phyloP scores from a whole-genome alignment of 768 basidiomycete genomes.

The Naganishia vishniacii region DNA sequence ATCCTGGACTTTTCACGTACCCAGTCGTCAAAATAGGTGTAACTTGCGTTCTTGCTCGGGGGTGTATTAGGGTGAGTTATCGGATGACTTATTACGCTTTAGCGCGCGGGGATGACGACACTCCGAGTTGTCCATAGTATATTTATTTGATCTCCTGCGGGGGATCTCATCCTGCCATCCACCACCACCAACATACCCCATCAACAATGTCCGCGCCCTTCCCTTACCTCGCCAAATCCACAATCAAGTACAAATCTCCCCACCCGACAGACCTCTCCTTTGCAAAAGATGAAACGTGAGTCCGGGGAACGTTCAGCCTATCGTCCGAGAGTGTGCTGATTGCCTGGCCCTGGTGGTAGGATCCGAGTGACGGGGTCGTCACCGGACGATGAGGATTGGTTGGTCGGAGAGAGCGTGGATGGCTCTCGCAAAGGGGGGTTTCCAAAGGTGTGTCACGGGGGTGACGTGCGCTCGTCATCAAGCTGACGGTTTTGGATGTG shows the following conservation, averaged over 20 bases:
- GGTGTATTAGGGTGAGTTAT: too few relatives aligned
- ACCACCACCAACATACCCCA: too few relatives aligned
- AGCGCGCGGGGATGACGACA: too few relatives aligned
- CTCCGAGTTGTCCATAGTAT: too few relatives aligned
- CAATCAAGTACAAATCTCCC: constrained; percentile 47
- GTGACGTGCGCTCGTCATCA: neutral
- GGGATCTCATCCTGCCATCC: too few relatives aligned
- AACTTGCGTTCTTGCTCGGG: too few relatives aligned
- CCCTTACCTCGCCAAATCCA: constrained; percentile 45
- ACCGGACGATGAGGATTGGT: constrained; percentile 47
- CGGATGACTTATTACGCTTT: too few relatives aligned
- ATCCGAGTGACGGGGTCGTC: constrained; percentile 45
- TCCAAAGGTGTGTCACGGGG: constrained; percentile 31
- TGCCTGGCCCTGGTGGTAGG: constrained; percentile 26
- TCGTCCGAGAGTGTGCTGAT: neutral
- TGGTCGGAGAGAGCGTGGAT: constrained; percentile 44
- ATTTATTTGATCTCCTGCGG: too few relatives aligned
- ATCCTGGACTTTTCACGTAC: too few relatives aligned
- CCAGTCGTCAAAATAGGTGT: too few relatives aligned
- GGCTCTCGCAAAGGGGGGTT: constrained; percentile 44
- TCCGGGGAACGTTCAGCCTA: constrained; percentile 4
- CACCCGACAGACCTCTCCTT: constrained; percentile 47
- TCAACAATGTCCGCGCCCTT: constrained; percentile 27
- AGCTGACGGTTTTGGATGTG: too few relatives aligned
- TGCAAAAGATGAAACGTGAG: constrained; percentile 47